Evolutionary conservation across 176 grass and related monocot genomes (phyloP), one percentile per base, ranked within the genome.

Genomic region (Hordeum marinum): DNA sequence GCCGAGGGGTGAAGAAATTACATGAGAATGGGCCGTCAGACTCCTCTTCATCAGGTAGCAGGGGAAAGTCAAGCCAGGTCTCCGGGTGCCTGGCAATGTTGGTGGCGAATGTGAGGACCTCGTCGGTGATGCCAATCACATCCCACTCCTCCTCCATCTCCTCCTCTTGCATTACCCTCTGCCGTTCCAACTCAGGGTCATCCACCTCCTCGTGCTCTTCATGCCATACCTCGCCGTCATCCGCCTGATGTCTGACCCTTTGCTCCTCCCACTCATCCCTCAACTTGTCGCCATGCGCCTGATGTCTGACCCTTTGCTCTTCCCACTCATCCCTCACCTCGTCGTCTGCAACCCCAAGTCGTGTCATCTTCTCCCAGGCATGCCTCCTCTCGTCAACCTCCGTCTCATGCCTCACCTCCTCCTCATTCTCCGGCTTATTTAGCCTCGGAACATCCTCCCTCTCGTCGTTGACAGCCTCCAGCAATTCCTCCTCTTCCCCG

Each of bases 41-140:
- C 46, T 96, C 96, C 21, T 95, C 96, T 27, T 94, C 93, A 3
- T 99, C 91, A 77, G 86, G 90, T 18, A 99, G 79, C 74, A 99
- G 76, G 6, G 96, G 96, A 84, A 99, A 99, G 86, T 96, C 96
- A 0, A 96, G 86, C 96, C 93, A 99, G 17, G 96, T 96, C 84
- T 99, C 93, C 8, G 91, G 91, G 82, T 96, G 93, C 91, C 89
- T 94, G 25, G 93, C 89, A 26, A 96, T 99, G 74, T 96, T 99
- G 57, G 78, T 85, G 12, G 90, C 93, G 11, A 99, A 99, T n/a
- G 91, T 64, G 46, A 99, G 83, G 39, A 96, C 96, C 80, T 96
- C 96, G 29, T 92, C 91, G 4, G 96, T 96, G 57, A 99, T 84
- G 14, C 96, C 96, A 68, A 96, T 90, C 73, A 91, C 93, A 83